Conservation (phyloP, 2,329 filamentous ascomycete species). For the Nemania bipapillata region DNA sequence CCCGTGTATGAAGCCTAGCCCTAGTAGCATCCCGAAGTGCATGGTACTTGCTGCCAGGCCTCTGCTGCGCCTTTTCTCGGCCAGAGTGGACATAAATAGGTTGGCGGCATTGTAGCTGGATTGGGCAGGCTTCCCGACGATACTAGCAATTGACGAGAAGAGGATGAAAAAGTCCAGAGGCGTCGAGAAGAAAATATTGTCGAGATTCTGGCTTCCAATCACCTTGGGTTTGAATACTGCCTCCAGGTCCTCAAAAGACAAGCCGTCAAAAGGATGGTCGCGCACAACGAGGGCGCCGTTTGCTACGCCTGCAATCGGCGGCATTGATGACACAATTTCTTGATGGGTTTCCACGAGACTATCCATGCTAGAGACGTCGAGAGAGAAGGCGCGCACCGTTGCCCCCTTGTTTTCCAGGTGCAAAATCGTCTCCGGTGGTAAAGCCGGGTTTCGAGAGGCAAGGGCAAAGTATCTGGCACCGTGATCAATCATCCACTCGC, state of each 20-base stretch:
- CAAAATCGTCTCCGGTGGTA: not conserved
- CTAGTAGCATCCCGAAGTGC: not conserved
- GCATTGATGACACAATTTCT: slow-evolving; percentile 7
- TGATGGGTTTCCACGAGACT: not conserved
- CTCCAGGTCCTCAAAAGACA: not conserved
- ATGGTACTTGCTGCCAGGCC: slow-evolving; percentile 8
- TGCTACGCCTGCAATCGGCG: slow-evolving; percentile 8
- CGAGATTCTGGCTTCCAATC: slow-evolving; percentile 54
- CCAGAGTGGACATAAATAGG: slow-evolving; percentile 14
- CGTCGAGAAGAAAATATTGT: slow-evolving; percentile 46
- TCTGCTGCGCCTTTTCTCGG: not conserved
- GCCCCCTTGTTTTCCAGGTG: not conserved
- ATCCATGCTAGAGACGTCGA: not conserved
- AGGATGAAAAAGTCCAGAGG: slow-evolving; percentile 54
- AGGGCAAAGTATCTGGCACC: slow-evolving; percentile 54
- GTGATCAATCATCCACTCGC: slow-evolving; percentile 52
- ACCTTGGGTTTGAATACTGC: slow-evolving; percentile 58
- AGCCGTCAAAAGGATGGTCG: not conserved
- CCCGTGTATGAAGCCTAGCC: slow-evolving; percentile 3
- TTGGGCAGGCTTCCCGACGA: slow-evolving; percentile 9
- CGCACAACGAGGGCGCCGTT: slow-evolving; percentile 14
- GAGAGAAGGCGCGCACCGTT: not conserved
- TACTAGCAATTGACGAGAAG: not conserved
- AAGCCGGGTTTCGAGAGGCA: slow-evolving; percentile 49
- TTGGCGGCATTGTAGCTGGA: slow-evolving; percentile 15